Evolutionary conservation across 2,329 filamentous ascomycete genomes (phyloP).

Genomic region (Lanzia echinophila): DNA sequence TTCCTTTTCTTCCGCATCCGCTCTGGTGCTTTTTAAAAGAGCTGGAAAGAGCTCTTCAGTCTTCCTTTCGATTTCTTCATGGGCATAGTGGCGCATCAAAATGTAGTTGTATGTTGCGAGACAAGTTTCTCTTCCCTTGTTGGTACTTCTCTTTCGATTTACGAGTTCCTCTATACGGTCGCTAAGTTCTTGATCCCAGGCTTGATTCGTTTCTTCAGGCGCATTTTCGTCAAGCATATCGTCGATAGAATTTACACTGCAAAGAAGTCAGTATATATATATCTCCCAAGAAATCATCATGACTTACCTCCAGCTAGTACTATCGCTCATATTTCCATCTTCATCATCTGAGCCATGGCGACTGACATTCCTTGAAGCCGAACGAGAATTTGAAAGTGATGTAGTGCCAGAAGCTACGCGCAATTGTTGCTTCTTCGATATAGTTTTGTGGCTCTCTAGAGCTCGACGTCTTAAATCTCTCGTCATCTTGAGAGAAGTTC

Average conservation of each 20-base stretch:
- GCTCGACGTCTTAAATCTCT: constrained; percentile 43
- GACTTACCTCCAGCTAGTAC: constrained; percentile 44
- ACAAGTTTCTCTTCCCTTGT: constrained; percentile 54
- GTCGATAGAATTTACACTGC: constrained; percentile 14
- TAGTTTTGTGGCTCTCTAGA: constrained; percentile 51
- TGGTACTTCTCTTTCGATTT: constrained; percentile 62
- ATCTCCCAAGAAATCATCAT: background rate
- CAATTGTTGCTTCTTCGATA: constrained; percentile 50
- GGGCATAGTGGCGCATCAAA: constrained; percentile 54
- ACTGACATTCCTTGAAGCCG: constrained; percentile 41
- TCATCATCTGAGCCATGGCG: constrained; percentile 48
- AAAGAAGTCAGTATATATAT: background rate
- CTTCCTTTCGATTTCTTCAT: constrained; percentile 49
- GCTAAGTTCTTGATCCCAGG: constrained; percentile 50
- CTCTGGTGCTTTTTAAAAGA: constrained; percentile 56
- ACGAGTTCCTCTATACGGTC: constrained; percentile 57
- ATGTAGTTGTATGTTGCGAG: constrained; percentile 52
- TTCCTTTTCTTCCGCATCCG: constrained; percentile 56
- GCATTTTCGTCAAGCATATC: constrained; percentile 34
- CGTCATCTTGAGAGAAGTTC: background rate
- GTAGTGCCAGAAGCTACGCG: constrained; percentile 39
- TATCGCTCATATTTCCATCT: constrained; percentile 42
- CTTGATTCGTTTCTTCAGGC: constrained; percentile 40
- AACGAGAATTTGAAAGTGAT: constrained; percentile 42
- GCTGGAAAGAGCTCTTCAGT: constrained; percentile 51